Conservation (phyloP, 495 filamentous ascomycete species). For the Filosporella fistucella region DNA sequence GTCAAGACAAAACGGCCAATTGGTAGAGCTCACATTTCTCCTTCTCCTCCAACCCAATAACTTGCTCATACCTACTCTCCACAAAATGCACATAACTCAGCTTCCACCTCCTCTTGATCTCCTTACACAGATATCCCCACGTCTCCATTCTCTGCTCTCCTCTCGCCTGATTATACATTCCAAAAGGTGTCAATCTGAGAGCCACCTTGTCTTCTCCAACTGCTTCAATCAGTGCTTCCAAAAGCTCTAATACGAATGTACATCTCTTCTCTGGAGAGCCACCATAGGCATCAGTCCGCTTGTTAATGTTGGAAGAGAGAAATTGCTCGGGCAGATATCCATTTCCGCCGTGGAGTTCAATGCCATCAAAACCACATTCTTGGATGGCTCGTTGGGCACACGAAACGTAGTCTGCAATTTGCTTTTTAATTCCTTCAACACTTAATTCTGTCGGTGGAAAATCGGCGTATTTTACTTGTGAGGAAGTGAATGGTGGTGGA, state of each 20-base stretch:
- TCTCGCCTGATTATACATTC: constrained; percentile 43
- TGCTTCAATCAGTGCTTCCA: constrained; percentile 29
- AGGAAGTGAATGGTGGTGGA: constrained; percentile 11
- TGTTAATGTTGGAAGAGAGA: constrained; percentile 45
- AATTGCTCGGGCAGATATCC: constrained; percentile 56
- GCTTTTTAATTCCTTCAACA: constrained; percentile 37
- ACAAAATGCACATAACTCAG: constrained; percentile 50
- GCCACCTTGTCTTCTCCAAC: constrained; percentile 29
- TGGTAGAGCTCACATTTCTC: constrained; percentile 32
- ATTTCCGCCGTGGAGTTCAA: constrained; percentile 53
- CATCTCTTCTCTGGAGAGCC: constrained; percentile 46
- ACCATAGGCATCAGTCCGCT: constrained; percentile 46
- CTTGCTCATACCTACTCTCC: constrained; percentile 50
- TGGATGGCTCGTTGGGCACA: constrained; percentile 32
- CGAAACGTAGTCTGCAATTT: constrained; percentile 30
- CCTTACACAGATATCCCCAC: constrained; percentile 42
- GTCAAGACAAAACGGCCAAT: background rate
- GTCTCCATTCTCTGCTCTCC: constrained; percentile 38
- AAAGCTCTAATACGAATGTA: constrained; percentile 41
- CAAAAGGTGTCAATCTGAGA: constrained; percentile 32
- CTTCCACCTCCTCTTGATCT: constrained; percentile 40
- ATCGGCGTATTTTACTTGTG: constrained; percentile 36
- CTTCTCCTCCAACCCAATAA: constrained; percentile 39
- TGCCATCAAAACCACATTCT: constrained; percentile 44
- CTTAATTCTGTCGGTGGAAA: constrained; percentile 43